These are phyloP conservation scores for Allomyces macrogynus DNA, from an alignment of 192 early-diverging fungal species.

Conservation along the genomic window DNA sequence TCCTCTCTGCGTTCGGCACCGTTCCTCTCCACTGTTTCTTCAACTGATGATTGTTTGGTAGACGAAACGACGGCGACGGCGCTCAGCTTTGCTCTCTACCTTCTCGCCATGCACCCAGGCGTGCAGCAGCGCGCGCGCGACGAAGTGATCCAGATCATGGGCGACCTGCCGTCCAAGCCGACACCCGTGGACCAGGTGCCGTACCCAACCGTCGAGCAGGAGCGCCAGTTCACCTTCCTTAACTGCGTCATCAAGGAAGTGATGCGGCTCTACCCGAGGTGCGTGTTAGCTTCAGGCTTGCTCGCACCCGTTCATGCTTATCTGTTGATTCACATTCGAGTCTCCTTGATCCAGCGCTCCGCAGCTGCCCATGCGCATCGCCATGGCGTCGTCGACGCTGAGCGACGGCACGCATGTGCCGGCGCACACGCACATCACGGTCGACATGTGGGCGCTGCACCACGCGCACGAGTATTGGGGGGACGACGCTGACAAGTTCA, in stretches of 20 bases:
- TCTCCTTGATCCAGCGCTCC: no score
- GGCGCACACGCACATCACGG: constrained; percentile 14
- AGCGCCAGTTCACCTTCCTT: neutral
- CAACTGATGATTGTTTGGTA: no score
- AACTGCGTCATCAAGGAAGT: neutral
- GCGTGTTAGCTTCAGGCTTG: constrained; percentile 5
- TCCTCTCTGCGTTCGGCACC: no score
- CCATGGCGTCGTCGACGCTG: neutral
- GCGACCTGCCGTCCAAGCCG: neutral
- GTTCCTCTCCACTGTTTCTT: no score
- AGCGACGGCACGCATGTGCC: constrained; percentile 15
- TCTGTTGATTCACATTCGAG: no score
- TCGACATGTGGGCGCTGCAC: constrained; percentile 24
- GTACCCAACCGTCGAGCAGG: neutral
- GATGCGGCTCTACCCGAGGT: constrained; percentile 1
- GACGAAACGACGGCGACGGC: constrained; percentile 36
- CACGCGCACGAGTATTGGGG: constrained; percentile 19
- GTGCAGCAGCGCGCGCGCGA: constrained; percentile 4
- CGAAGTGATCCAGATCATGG: neutral
- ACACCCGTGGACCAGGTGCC: neutral
- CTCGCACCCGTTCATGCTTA: no score
- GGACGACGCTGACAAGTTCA: constrained; percentile 18
- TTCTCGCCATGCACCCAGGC: constrained; percentile 18
- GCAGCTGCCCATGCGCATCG: no score
- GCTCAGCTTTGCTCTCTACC: constrained; percentile 24